Evolutionary conservation across 441 rosid species (phyloP), one percentile per base, ranked within the genome.

Genomic region (Eruca vesicaria): DNA sequence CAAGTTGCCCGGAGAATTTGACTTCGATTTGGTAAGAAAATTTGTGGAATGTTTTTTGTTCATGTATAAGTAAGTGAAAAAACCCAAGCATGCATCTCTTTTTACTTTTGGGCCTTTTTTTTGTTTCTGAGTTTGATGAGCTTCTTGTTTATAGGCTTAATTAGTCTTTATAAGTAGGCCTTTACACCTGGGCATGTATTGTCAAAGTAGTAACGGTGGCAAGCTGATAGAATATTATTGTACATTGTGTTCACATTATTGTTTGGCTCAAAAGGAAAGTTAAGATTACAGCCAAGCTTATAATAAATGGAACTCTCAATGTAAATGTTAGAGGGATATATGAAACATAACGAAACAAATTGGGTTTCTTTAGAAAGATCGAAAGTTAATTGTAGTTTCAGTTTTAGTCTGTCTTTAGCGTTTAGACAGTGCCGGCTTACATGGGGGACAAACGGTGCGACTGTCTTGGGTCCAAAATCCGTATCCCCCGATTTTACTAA

Each of bases 41-140:
- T 23, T 16, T 48, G 61, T 32, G 68, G 26, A 52, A 57, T 73
- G 77, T 31, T 26, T 29, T 28, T 56, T 64, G 32, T 19, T 38
- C 48, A 3, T 41, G 16, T 57, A 14, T 57, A 56, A 12, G 11
- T 2, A 41, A 14, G 50, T 26, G 15, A 32, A 26, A 74, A 59
- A 9, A n/a, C n/a, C 18, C 20, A 60, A 48, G 3, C 53, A 45
- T 58, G 20, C 29, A n/a, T 41, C 15, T 72, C 52, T 16, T 45
- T 36, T 15, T 16, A 19, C 32, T 7, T 36, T 41, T 10, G 7
- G 45, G 32, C 21, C 12, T 55, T 64, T 8, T 64, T 8, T 2
- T n/a, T 56, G 8, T 57, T 56, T 61, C 48, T 31, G 66, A 29
- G 14, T 43, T 43, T 5, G 38, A 20, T 7, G 29, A 20, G 72